Evolutionary conservation across 495 filamentous ascomycete genomes (phyloP), one percentile per base, ranked within the genome.

Genomic region (Xylaria curta): DNA sequence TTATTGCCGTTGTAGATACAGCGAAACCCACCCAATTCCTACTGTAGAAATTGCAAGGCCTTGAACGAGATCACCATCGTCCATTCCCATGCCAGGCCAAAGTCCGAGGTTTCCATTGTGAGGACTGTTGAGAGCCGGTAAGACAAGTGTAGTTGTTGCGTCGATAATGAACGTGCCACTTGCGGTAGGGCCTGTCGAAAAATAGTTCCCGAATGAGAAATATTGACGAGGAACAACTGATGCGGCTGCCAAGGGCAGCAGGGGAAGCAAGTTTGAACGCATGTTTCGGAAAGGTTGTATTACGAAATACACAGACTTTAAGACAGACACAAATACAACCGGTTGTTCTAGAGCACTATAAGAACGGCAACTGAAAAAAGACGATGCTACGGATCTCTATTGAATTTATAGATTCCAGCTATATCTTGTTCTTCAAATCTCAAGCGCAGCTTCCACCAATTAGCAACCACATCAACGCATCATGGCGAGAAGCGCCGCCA

Each of bases 171-270:
- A 82, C 21, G 81, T 79, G 72, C 75, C 61, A 21, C 59, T 49
- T 4, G 81, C 68, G 51, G 81, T 79, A 31, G 82, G 81, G 1
- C 82, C 81, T 24, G 82, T 82, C 69, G 80, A 82, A 69, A 84
- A 81, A 19, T 60, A 68, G 28, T 68, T 68, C 28, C 66, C 66
- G 31, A 68, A 68, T 6, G 66, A 68, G 33, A 68, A 68, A 46
- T 68, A 68, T 38, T 68, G 66, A 17, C 66, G 66, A 58, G 66
- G 66, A 19, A 68, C 66, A 60, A 68, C 49, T 33, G 66, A 68
- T 24, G 66, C 66, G 13, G 66, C 49, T 3, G 66, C 66, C 24
- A 38, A 21, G 9, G 66, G 66, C 31, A 68, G 44, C 17, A 68
- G 24, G 28, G 49, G 31, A 19, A 59, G 40, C 40, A 68, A 38